phyloP scores from a whole-genome alignment of 164 flowering plant species.

The Houttuynia cordata region DNA sequence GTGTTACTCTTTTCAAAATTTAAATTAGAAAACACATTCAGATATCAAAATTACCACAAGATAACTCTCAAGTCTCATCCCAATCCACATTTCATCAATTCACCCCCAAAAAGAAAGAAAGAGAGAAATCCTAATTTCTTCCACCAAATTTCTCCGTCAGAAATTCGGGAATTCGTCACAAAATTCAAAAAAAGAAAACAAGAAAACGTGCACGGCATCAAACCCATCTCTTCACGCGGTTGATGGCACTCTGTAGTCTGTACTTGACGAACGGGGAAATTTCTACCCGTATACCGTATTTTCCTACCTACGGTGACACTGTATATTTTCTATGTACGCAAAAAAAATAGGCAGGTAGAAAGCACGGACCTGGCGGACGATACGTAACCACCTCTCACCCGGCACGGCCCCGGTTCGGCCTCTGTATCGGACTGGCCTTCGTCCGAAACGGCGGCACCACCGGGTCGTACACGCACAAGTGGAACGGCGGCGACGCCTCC shows the following conservation, averaged over 20 bases:
- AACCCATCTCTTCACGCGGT: background rate
- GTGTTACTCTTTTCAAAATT: no score
- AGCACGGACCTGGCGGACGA: background rate
- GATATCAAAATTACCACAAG: no score
- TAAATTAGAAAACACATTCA: no score
- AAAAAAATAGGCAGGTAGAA: background rate
- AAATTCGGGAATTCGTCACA: background rate
- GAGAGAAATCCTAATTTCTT: background rate
- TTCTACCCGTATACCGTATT: no score
- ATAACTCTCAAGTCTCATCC: no score
- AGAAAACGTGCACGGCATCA: background rate
- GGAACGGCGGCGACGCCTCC: slow-evolving; percentile 25
- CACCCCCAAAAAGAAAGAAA: background rate
- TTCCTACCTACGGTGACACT: no score
- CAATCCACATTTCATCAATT: background rate
- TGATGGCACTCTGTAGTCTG: no score
- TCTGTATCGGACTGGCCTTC: slow-evolving; percentile 39
- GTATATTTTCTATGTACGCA: no score
- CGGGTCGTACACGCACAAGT: slow-evolving; percentile 36
- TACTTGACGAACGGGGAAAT: slow-evolving; percentile 2
- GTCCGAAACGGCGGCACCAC: slow-evolving; percentile 24
- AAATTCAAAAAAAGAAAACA: background rate
- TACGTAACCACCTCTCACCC: background rate
- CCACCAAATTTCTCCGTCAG: background rate
- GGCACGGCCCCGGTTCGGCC: slow-evolving; percentile 21